These are phyloP conservation scores for Isatis tinctoria DNA, from an alignment of 345 rosid genomes.

Conservation along the genomic window DNA sequence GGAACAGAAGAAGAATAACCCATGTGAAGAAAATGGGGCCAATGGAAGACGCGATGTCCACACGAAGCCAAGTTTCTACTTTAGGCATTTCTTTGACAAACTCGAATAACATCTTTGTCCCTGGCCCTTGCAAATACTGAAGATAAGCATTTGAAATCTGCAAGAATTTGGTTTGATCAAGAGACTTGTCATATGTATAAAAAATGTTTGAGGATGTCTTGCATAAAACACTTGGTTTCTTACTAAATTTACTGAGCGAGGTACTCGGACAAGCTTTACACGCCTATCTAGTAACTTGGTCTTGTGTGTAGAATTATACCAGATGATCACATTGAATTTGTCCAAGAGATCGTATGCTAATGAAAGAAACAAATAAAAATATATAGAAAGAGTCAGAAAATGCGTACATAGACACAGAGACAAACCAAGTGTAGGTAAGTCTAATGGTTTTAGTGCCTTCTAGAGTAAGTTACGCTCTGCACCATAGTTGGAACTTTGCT, in stretches of 20 bases:
- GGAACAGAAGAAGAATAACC: constrained; percentile 61
- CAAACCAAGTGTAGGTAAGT: background rate
- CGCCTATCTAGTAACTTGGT: constrained; percentile 14
- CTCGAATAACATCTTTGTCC: constrained; percentile 54
- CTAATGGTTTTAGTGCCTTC: background rate
- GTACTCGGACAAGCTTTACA: constrained; percentile 46
- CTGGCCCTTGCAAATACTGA: constrained; percentile 50
- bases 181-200: background rate
- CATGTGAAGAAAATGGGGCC: constrained; percentile 77
- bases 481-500: background rate
- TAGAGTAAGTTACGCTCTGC: background rate
- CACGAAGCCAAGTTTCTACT: constrained; percentile 35
- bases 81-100: constrained; percentile 86
- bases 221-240: background rate
- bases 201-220: background rate
- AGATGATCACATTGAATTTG: constrained; percentile 61
- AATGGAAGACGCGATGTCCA: constrained; percentile 71
- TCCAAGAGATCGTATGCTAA: constrained; percentile 86
- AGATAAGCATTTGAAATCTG: constrained; percentile 89
- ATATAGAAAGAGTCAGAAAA: constrained; percentile 8
- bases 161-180: constrained; percentile 34
- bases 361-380: constrained; percentile 20
- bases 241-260: constrained; percentile 89
- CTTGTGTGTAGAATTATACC: constrained; percentile 75
- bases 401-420: background rate